A percentile compares a stretch with the other conserved stretches of the same genome.
These are phyloP conservation scores for Globisporangium carolinianum DNA, from an alignment of 352 stramenopile genomes.

Conservation along the genomic window DNA sequence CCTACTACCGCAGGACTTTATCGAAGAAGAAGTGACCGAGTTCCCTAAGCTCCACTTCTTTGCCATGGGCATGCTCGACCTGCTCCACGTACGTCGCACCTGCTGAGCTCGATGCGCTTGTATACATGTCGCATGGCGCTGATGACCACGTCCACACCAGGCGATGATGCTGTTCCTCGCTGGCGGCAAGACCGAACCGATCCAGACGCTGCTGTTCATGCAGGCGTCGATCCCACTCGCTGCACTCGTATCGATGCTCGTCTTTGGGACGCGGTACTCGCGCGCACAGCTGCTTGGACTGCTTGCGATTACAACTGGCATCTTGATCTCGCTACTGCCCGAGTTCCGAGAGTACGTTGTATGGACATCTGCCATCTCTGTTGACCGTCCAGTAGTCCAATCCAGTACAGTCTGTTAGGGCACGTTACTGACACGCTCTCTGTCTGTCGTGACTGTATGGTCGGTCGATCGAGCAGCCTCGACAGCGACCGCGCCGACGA, in stretches of 20 bases:
- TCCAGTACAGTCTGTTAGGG: no score
- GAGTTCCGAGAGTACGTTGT: conserved; percentile 65
- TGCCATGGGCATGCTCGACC: conserved; percentile 78
- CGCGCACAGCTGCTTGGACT: conserved; percentile 67
- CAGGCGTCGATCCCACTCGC: conserved; percentile 76
- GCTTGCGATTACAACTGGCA: conserved; percentile 49
- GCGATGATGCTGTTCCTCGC: conserved; percentile 82
- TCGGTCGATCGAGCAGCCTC: conserved; percentile 25
- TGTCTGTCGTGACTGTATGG: background rate
- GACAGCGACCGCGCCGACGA: conserved; percentile 57
- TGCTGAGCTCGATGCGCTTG: background rate
- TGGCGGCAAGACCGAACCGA: conserved; percentile 73
- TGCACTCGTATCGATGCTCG: conserved; percentile 40
- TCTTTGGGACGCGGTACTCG: conserved; percentile 41
- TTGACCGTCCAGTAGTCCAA: no score
- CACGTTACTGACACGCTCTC: background rate
- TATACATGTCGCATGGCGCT: no score
- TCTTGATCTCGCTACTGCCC: conserved; percentile 72
- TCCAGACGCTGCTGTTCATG: conserved; percentile 80
- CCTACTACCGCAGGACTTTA: conserved; percentile 48
- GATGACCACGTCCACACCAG: conserved; percentile 15
- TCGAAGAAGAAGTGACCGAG: conserved; percentile 78
- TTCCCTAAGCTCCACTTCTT: conserved; percentile 87
- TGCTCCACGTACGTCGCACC: conserved; percentile 51
- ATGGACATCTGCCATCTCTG: no score